Conservation (phyloP, 148 eudicot genomes). For the Camellia lanceoleosa region DNA sequence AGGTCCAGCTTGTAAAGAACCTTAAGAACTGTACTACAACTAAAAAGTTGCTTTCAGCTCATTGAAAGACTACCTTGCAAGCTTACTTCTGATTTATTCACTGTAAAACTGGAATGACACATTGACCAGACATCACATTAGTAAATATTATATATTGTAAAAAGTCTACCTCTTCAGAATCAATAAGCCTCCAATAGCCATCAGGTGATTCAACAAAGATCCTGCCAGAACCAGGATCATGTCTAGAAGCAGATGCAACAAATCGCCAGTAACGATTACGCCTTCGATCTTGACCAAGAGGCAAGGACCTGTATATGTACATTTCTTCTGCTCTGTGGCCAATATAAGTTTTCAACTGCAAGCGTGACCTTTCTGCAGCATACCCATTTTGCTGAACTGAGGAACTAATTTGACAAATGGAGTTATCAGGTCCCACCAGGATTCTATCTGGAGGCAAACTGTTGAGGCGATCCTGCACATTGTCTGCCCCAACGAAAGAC, state of each 20-base stretch:
- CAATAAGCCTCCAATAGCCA: conserved; percentile 54
- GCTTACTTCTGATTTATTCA: neutral
- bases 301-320: conserved; percentile 52
- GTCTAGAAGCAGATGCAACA: conserved; percentile 45
- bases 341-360: conserved; percentile 52
- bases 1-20: neutral
- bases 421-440: conserved; percentile 23
- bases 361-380: conserved; percentile 45
- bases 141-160: neutral
- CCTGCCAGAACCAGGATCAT: conserved; percentile 61
- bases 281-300: conserved; percentile 60
- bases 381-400: conserved; percentile 36
- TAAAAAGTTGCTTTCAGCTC: no score
- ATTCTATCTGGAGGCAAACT: conserved; percentile 3
- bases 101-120: neutral
- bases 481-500: conserved; percentile 22
- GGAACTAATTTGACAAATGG: conserved; percentile 24
- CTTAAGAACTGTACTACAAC: neutral
- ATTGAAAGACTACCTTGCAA: neutral
- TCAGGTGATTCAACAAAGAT: conserved; percentile 52
- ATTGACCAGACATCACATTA: no score
- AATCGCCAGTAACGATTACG: conserved; percentile 64
- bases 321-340: conserved; percentile 56
- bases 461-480: conserved; percentile 17
- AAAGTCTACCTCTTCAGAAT: conserved; percentile 44